Conservation (phyloP, 257 asterid genomes). For the Hygrophila difformis region DNA sequence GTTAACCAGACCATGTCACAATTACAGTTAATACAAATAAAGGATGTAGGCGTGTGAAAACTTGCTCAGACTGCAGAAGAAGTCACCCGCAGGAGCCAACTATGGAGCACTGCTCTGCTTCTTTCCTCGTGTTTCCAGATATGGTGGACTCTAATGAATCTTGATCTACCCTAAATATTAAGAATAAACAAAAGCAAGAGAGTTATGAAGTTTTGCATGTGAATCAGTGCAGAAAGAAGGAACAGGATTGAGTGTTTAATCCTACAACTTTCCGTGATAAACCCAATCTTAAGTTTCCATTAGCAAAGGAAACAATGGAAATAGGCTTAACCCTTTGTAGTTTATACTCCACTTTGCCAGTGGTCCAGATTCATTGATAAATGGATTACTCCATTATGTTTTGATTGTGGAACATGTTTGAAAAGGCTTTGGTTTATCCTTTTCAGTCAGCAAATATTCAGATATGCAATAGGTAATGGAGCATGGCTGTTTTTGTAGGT, state of each 20-base stretch:
- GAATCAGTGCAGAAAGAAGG: slow-evolving; percentile 10
- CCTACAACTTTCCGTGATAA: slow-evolving; percentile 4
- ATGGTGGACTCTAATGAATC: too few species aligned
- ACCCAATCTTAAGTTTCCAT: slow-evolving; percentile 9
- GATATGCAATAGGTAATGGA: slow-evolving; percentile 9
- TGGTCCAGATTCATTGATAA: background rate
- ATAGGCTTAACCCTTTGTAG: slow-evolving; percentile 7
- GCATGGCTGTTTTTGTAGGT: slow-evolving; percentile 41
- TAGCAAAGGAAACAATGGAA: slow-evolving; percentile 9
- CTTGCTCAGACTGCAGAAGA: too few species aligned
- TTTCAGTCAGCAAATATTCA: slow-evolving; percentile 7
- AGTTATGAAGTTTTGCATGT: slow-evolving; percentile 1
- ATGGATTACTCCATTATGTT: background rate
- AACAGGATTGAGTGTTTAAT: slow-evolving; percentile 13
- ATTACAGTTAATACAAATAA: too few species aligned
- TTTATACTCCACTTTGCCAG: background rate
- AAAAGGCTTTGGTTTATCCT: background rate
- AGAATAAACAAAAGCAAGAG: slow-evolving; percentile 1
- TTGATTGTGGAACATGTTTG: background rate
- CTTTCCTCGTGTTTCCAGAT: too few species aligned
- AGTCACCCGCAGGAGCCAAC: too few species aligned
- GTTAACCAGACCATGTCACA: too few species aligned
- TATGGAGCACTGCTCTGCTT: too few species aligned
- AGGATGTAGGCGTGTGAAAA: too few species aligned
- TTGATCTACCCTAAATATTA: too few species aligned